Base-by-base conservation (phyloP, 495 filamentous ascomycete genomes). In the Neurospora terricola region DNA sequence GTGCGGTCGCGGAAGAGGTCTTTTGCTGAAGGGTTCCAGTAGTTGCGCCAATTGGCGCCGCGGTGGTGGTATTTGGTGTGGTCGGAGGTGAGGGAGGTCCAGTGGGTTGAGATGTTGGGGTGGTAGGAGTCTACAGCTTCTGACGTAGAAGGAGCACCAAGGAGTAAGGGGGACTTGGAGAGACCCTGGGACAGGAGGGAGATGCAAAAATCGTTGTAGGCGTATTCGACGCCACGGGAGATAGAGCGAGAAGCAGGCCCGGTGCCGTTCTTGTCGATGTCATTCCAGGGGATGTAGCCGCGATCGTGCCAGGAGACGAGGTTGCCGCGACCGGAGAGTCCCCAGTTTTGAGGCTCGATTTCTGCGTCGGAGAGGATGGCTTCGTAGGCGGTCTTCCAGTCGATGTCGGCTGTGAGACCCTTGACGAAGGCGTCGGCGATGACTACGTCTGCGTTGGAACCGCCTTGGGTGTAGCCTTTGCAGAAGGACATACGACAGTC, bases 311-410 rank as follows among this genome's bases (percentile, higher is more conserved):
- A 91, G 76, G 85, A 88, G 8, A 82, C 82, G 16, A 91, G 83
- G 10, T 87, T 87, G 27, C 90, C 90, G n/a, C 90, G 88, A 10
- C 91, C 91, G 75, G 89, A 84, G 9, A 88, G 79, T 43, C 86
- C 81, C 90, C 90, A 92, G 76, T 91, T 84, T 16, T 72, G 38
- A 0, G 91, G 90, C 75, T 92, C 90, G 1, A 76, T 77, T 77
- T 93, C 91, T 0, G 91, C 91, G 73, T 93, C 91, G 6, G 89
- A 89, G 11, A 92, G 83, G 1, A 93, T 85, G 6, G 91, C 91
- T 74, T 90, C 86, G 76, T 91, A 93, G 0, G 88, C 91, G 2
- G 86, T 86, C n/a, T 79, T 80, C 90, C 90, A 93, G 78, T 93
- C 87, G 18, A 93, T 84, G 18, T 82, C 82, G 2, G 79, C 84